Evolutionary conservation across 176 grass and related monocot genomes (phyloP), one percentile per base, ranked within the genome.

Genomic region (Aegilops speltoides): DNA sequence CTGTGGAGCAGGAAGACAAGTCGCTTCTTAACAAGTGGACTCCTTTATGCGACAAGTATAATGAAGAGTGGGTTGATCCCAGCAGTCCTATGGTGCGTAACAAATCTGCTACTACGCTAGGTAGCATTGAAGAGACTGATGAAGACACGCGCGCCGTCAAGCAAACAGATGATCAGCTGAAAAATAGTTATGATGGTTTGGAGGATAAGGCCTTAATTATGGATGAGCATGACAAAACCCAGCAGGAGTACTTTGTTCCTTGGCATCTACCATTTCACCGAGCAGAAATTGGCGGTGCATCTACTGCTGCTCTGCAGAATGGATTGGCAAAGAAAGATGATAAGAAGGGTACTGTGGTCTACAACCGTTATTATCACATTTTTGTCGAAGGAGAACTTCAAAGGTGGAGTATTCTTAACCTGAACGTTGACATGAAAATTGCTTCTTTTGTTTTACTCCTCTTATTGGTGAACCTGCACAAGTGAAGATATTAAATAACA

Each of bases 161-260:
- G 45, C 84, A 88, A 77, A 89, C 25, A 43, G 67, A 80, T 78
- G 83, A 76, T 73, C 59, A 38, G 73, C 32, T 82, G 48, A 86
- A 79, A 50, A 88, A 25, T 76, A 76, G 66, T 63, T 67, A 59
- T 70, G 75, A 81, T 83, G 57, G 26, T 46, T 62, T 83, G 33
- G 83, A 91, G 52, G 77, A 84, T 36, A 77, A 79, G n/a, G 8
- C 43, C 31, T 76, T 64, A 76, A 64, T 3, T 16, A 48, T 22
- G 56, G 48, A 81, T 81, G 89, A 82, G 29, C 82, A 62, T 80
- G 76, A 80, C 63, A 71, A 76, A 73, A 82, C 83, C 73, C 94
- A 95, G 52, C 96, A 98, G 87, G 96, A 98, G 90, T 98, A 94
- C 80, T 98, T 98, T 87, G 96, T 98, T 84, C 96, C 96, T 36